Evolutionary conservation across 2,329 filamentous ascomycete species (phyloP).

Genomic region (Penicillium vulpinum): DNA sequence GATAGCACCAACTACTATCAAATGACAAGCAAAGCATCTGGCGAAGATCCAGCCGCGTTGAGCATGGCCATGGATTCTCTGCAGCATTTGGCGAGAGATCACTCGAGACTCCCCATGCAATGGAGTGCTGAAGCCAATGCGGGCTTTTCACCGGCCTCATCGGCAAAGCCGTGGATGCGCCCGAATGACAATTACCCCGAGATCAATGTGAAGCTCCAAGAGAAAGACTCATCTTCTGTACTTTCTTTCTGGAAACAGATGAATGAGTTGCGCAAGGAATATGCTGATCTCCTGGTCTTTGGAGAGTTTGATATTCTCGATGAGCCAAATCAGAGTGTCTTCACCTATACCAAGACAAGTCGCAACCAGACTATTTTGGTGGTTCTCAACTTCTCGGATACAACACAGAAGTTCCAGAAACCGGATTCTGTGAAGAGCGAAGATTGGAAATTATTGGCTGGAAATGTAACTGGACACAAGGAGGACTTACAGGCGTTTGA

Average conservation of each 20-base stretch:
- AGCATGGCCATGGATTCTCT: slow-evolving; percentile 53
- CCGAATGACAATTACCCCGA: slow-evolving; percentile 52
- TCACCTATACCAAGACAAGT: slow-evolving; percentile 25
- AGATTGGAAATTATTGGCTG: slow-evolving; percentile 24
- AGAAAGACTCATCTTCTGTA: slow-evolving; percentile 47
- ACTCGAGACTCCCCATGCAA: slow-evolving; percentile 68
- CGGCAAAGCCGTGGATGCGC: slow-evolving; percentile 60
- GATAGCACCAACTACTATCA: slow-evolving; percentile 54
- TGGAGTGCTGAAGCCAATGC: slow-evolving; percentile 60
- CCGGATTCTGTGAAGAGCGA: not conserved
- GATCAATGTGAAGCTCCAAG: slow-evolving; percentile 53
- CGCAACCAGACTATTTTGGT: slow-evolving; percentile 8
- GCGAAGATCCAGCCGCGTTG: slow-evolving; percentile 44
- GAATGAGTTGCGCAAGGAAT: slow-evolving; percentile 51
- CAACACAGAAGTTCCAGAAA: slow-evolving; percentile 2
- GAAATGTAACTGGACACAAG: slow-evolving; percentile 21
- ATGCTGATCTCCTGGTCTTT: slow-evolving; percentile 59
- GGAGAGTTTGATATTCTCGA: slow-evolving; percentile 22
- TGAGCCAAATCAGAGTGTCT: slow-evolving; percentile 10
- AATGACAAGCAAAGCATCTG: slow-evolving; percentile 27
- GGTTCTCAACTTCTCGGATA: slow-evolving; percentile 18
- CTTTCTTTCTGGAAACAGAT: slow-evolving; percentile 61
- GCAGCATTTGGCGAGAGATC: slow-evolving; percentile 58
- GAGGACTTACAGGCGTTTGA: slow-evolving; percentile 34
- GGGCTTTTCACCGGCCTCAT: slow-evolving; percentile 63